A percentile compares a stretch with the other conserved stretches of the same genome.
Conservation (phyloP, 1,284 basidiomycete species). For the Microbotryum violaceum region DNA sequence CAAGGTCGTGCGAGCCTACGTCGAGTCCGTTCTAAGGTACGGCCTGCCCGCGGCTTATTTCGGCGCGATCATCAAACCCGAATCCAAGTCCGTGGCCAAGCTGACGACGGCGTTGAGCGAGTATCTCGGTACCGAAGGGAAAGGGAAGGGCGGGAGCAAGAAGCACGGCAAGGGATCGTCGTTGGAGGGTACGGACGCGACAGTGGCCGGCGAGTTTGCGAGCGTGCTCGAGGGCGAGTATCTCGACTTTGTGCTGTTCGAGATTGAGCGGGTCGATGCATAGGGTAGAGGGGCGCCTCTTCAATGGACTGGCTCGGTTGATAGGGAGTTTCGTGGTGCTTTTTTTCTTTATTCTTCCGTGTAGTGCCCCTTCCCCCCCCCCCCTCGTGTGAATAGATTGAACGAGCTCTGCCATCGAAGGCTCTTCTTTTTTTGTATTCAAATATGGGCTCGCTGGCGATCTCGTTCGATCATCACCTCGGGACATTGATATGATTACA, state of each 20-base stretch:
- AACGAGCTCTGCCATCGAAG: too few species aligned
- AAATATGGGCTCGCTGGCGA: too few species aligned
- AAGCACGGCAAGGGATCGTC: conserved; percentile 41
- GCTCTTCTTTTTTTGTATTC: too few species aligned
- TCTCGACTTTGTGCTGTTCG: conserved; percentile 81
- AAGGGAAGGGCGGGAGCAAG: conserved; percentile 43
- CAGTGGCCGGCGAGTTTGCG: conserved; percentile 80
- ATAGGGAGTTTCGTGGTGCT: too few species aligned
- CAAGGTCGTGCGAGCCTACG: conserved; percentile 82
- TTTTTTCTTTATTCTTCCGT: too few species aligned
- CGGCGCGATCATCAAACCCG: conserved; percentile 79
- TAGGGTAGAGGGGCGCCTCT: neutral
- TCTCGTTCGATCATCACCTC: too few species aligned
- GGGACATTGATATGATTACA: too few species aligned
- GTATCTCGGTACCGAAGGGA: conserved; percentile 51
- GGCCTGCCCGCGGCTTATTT: conserved; percentile 89
- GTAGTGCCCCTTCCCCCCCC: too few species aligned
- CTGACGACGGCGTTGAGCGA: conserved; percentile 63
- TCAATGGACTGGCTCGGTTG: too few species aligned
- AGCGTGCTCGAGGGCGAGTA: conserved; percentile 86
- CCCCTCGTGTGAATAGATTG: too few species aligned
- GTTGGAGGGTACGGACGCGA: conserved; percentile 48
- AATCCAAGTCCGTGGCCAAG: conserved; percentile 68
- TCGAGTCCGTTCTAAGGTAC: conserved; percentile 92
- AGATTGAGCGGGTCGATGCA: conserved; percentile 25